Evolutionary conservation across 176 grass and related monocot genomes (phyloP), one percentile per base, ranked within the genome.

Genomic region (Zea luxurians): DNA sequence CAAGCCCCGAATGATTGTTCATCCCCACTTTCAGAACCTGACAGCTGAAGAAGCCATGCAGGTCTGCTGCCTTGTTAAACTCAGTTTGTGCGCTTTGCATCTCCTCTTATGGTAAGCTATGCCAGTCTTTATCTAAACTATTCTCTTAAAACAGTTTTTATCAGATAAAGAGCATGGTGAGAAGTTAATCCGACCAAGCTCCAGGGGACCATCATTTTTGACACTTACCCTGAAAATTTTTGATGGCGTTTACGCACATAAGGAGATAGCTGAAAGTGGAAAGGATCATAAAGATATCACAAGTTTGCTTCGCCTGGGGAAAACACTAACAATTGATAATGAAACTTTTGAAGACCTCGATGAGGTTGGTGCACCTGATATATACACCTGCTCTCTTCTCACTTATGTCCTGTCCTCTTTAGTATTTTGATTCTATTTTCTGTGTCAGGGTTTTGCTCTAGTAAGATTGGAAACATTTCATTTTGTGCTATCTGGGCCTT

Each of bases 331-430:
- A 13, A 99, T 99, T 74, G 90, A 86, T 64, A 85, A 89, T 71
- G 96, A 99, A 68, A 96, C 87, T 66, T 99, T 96, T 86, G 92
- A 99, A 89, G 96, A 99, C 90, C 96, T 99, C 60, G 92, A 99
- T 60, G 96, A 99, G 96, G 96, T 99, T 69, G 20, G 73, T 86
- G 43, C 37, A 61, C 54, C 74, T 49, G 74, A 57, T 57, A n/a
- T 16, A 16, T 73, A 15, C 59, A 65, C 34, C 13, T 8, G 43
- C 5, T 61, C 20, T 74, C n/a, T 8, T 18, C 45, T 49, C 12
- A 35, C 2, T 48, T 48, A 46, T 21, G 10, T 70, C 15, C 7
- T 59, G n/a, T 36, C 2, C 13, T 38, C 13, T 43, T 43, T n/a
- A 21, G 17, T 37, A 1, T 0, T 41, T 12, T 16, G 0, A 27